Percentiles rank a stretch among this genome's conserved stretches.
Evolutionary conservation across 768 basidiomycete genomes (phyloP).

Genomic region (Termitomyces sp.): DNA sequence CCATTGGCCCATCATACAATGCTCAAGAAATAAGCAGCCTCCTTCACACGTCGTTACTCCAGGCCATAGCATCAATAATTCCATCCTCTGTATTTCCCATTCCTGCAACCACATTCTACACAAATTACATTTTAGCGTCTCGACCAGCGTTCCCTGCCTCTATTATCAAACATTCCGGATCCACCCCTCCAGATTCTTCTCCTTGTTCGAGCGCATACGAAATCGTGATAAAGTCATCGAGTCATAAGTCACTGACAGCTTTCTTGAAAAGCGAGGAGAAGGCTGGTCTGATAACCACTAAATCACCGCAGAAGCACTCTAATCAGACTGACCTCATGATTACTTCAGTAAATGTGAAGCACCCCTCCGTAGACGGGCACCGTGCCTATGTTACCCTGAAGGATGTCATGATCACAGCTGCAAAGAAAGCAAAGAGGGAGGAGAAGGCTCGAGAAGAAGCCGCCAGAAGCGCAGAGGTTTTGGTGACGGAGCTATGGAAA

Average conservation of each 20-base stretch:
- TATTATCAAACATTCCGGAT: conserved; percentile 23
- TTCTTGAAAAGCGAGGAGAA: conserved; percentile 81
- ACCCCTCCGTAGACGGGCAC: conserved; percentile 53
- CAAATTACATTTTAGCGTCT: conserved; percentile 69
- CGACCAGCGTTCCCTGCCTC: conserved; percentile 63
- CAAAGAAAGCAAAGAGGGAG: conserved; percentile 52
- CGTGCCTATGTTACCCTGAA: conserved; percentile 49
- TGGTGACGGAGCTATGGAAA: conserved; percentile 70
- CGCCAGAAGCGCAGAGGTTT: conserved; percentile 41
- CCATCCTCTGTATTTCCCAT: conserved; percentile 65
- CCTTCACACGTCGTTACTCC: conserved; percentile 58
- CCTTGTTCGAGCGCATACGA: conserved; percentile 31
- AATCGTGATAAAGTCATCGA: conserved; percentile 74
- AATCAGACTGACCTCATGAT: conserved; percentile 49
- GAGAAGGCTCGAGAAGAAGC: conserved; percentile 41
- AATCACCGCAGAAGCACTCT: conserved; percentile 48
- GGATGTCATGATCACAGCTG: conserved; percentile 59
- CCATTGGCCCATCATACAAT: conserved; percentile 18
- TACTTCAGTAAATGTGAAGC: conserved; percentile 46
- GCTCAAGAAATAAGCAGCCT: conserved; percentile 49
- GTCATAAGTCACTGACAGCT: conserved; percentile 72
- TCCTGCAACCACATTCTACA: conserved; percentile 69
- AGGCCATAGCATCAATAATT: conserved; percentile 47
- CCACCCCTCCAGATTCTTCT: conserved; percentile 15
- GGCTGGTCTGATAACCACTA: conserved; percentile 63